Conservation (phyloP, 176 grass and related monocot species). For the Elaeis guineensis region DNA sequence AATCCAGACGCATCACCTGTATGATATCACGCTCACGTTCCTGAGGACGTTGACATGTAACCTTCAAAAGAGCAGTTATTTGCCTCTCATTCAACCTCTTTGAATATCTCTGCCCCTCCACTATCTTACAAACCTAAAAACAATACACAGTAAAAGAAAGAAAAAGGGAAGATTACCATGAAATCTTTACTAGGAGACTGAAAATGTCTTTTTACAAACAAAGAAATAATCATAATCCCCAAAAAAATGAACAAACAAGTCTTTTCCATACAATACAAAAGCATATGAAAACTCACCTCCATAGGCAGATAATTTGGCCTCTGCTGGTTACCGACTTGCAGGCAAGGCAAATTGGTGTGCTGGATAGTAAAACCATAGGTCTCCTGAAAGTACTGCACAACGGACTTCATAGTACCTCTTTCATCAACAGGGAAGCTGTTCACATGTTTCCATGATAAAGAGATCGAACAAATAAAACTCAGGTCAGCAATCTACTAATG, state of each 20-base stretch:
- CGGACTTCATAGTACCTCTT: conserved; percentile 70
- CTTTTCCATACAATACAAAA: no score
- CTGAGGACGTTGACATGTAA: conserved; percentile 73
- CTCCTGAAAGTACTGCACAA: conserved; percentile 96
- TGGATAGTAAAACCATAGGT: conserved; percentile 89
- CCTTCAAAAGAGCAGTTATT: conserved; percentile 74
- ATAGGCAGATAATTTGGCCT: conserved; percentile 93
- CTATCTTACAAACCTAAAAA: conserved; percentile 84
- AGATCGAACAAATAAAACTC: not conserved
- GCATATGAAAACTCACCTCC: conserved; percentile 49
- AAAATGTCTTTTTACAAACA: no score
- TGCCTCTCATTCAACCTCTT: conserved; percentile 82
- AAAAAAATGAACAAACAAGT: no score
- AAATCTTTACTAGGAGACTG: no score
- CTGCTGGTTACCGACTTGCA: conserved; percentile 80
- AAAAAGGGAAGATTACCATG: no score
- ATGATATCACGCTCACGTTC: conserved; percentile 76
- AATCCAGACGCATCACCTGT: conserved; percentile 30
- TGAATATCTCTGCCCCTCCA: conserved; percentile 88
- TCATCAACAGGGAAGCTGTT: conserved; percentile 64
- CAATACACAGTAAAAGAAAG: no score
- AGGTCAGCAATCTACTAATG: not conserved
- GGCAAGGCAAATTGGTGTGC: conserved; percentile 77
- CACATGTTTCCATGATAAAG: no score
- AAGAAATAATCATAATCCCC: no score